Evolutionary conservation across 495 filamentous ascomycete genomes (phyloP), one percentile per base, ranked within the genome.

Genomic region (Neurospora sp.): DNA sequence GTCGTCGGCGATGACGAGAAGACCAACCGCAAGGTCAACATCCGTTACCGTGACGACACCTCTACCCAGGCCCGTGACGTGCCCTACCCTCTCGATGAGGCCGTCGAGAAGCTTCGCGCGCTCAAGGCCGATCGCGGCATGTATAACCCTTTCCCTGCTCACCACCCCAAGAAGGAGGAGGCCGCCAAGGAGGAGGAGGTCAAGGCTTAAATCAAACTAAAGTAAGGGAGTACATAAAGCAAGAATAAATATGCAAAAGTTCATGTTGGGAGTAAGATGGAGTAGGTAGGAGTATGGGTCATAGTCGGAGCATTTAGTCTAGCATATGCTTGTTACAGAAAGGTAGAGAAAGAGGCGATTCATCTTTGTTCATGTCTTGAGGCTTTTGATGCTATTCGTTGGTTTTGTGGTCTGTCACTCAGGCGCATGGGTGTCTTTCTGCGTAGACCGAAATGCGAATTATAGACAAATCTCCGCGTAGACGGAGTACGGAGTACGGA

Each of bases 41-140:
- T 97, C 76, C 89, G 95, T 41, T 96, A 95, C 82, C 88, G 95
- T 71, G 95, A 98, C 78, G 92, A 97, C 79, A 90, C 89, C 18
- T 88, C 90, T 10, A 93, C 90, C 38, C 95, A 98, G 82, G 90
- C 90, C 44, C 86, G 84, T 41, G 86, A 86, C 71, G 85, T 84
- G 73, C 84, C 94, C 77, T 83, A 97, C 22, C 86, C 90, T 40
- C 82, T 97, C 22, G 88, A 94, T 48, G 93, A 95, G 79, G 93
- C 89, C 0, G 83, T 97, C 14, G 80, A 83, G 79, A 96, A 95
- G 84, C 82, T 98, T 73, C 81, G 79, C 68, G 85, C 84, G 70
- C 82, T 98, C 76, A 87, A 89, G 77, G 90, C 92, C 18, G 78
- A 81, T 31, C 71, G 81, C 39, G 78, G 78, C 20, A 77, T 77